Evolutionary conservation across 208 protist species (phyloP).

Genomic region (Naegleria gruberi): DNA sequence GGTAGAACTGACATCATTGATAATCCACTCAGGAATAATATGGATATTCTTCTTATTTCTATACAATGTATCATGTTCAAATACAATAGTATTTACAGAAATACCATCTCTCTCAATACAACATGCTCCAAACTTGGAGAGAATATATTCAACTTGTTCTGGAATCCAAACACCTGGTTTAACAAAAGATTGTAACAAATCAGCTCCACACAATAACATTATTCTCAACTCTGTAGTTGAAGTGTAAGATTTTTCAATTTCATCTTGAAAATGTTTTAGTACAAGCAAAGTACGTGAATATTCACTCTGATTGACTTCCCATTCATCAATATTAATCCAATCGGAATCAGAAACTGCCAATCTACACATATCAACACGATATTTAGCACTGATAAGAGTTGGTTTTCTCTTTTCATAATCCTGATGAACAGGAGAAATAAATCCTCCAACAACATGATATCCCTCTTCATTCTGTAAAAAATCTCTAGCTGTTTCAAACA

Average conservation of each 20-base stretch:
- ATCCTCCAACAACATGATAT: background rate
- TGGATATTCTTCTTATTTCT: background rate
- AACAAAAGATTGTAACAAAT: constrained; percentile 18
- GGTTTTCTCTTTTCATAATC: background rate
- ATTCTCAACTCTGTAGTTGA: background rate
- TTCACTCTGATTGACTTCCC: constrained; percentile 5
- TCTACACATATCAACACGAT: background rate
- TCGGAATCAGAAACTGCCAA: too few species aligned
- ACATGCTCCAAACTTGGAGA: background rate
- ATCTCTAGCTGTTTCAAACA: constrained; percentile 17
- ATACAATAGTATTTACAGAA: background rate
- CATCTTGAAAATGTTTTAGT: background rate
- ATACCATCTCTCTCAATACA: background rate
- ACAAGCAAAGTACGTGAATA: background rate
- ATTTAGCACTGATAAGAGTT: background rate
- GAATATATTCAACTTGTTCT: background rate
- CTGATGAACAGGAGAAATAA: constrained; percentile 11
- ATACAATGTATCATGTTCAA: background rate
- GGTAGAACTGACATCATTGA: constrained; percentile 13
- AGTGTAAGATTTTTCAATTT: background rate
- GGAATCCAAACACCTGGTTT: background rate
- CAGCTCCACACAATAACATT: constrained; percentile 14
- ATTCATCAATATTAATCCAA: background rate
- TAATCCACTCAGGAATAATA: background rate
- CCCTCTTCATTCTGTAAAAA: background rate